Base-by-base conservation (phyloP, 164 flowering plant genomes). In the Cinnamomum micranthum region DNA sequence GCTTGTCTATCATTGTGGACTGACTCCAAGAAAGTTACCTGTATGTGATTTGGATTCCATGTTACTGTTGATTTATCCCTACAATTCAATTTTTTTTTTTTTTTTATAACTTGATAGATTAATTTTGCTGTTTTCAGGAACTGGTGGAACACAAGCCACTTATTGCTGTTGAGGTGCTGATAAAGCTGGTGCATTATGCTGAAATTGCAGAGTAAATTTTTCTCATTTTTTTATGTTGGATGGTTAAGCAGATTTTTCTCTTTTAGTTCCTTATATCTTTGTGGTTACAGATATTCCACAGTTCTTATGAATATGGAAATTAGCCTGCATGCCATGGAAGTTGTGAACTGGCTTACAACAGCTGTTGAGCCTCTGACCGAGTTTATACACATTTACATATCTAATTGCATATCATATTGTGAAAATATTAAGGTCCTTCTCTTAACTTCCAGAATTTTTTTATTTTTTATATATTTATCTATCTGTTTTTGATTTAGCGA, bases 261-360 rank as follows among this genome's bases (percentile, higher is more conserved):
- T 55, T 55, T 33, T 13, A 33, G 35, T 70, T 47, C 24, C 70
- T 12, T 58, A 24, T 31, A 7, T 27, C 15, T 31, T 17, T 41
- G 47, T 41, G 47, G 11, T 28, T 76, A 24, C 90, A 95, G 99
- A 24, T 96, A 96, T 82, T 91, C 87, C 75, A 88, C 87, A n/a
- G 90, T 88, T 76, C 95, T 96, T 73, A 94, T 92, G 76, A 88
- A 83, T 77, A 96, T 96, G 98, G 97, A 90, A 65, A 93, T 96
- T 98, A 96, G 98, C 78, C 86, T 96, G 73, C 99, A 96, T 75
- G 94, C 98, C 0, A 94, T 92, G 98, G 99, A 94, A 87, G 99
- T 96, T 71, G 99, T 94, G 65, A 96, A 96, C 86, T 85, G 97
- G 80, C 91, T 96, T 20, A 96, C 99, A 5, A 87, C 91, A 33